A percentile compares a stretch with the other conserved stretches of the same genome.
Evolutionary conservation across 164 flowering plant genomes (phyloP).

Genomic region (Saururus chinensis): DNA sequence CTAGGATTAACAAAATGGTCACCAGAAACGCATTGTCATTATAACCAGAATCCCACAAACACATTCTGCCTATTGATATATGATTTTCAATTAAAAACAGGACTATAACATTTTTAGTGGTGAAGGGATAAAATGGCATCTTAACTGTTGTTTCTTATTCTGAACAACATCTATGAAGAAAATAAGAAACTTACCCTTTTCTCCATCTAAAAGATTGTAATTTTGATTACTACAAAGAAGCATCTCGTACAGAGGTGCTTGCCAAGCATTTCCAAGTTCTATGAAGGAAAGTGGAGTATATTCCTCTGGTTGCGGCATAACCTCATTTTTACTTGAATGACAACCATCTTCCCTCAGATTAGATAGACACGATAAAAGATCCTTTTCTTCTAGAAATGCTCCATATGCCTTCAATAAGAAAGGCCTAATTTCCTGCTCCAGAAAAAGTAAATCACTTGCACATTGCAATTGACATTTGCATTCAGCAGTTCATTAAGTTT

Average conservation of each 20-base stretch:
- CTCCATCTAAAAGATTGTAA: constrained; percentile 3
- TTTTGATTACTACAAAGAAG: constrained; percentile 23
- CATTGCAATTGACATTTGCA: not conserved
- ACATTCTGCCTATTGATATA: not conserved
- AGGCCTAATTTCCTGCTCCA: constrained; percentile 49
- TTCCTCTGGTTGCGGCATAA: constrained; percentile 2
- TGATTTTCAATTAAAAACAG: too few species aligned
- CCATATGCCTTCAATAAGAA: constrained; percentile 56
- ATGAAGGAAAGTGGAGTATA: constrained; percentile 29
- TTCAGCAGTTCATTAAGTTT: not conserved
- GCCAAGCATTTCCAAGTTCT: constrained; percentile 75
- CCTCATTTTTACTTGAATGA: constrained; percentile 7
- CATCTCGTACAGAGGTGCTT: constrained; percentile 71
- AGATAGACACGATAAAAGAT: constrained; percentile 30
- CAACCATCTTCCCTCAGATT: constrained; percentile 24
- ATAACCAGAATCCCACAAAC: not conserved
- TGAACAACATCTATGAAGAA: not conserved
- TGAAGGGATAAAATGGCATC: not conserved
- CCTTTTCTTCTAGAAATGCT: constrained; percentile 31
- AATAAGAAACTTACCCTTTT: constrained; percentile 29
- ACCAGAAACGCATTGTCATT: not conserved
- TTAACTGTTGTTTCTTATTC: not conserved
- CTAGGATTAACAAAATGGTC: not conserved
- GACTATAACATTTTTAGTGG: not conserved
- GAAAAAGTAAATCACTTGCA: not conserved